These are phyloP conservation scores for Suillus occidentalis DNA, from an alignment of 768 basidiomycete species.

Conservation along the genomic window DNA sequence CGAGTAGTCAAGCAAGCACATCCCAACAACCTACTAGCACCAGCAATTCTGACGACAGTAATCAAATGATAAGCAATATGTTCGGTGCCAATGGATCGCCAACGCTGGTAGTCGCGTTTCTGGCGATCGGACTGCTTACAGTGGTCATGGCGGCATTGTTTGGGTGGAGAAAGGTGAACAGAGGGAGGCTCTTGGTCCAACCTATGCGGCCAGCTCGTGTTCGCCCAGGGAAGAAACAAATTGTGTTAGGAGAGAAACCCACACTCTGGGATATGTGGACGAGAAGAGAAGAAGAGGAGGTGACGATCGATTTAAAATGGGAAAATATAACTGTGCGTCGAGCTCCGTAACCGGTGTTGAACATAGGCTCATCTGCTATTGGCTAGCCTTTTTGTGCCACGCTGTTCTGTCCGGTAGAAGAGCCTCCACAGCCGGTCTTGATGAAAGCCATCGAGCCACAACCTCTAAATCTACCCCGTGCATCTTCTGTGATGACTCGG, in stretches of 20 bases:
- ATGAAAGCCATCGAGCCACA: background rate
- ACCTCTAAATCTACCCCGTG: background rate
- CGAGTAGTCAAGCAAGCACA: slow-evolving; percentile 10
- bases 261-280: slow-evolving; percentile 47
- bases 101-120: slow-evolving; percentile 57
- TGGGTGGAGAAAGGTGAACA: slow-evolving; percentile 42
- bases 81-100: slow-evolving; percentile 44
- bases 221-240: slow-evolving; percentile 1
- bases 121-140: slow-evolving; percentile 57
- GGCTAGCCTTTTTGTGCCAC: slow-evolving; percentile 27
- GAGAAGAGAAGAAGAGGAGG: background rate
- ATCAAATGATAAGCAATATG: slow-evolving; percentile 2
- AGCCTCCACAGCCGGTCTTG: background rate
- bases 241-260: slow-evolving; percentile 33
- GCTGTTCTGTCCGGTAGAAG: slow-evolving; percentile 8
- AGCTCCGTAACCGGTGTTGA: background rate
- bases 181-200: slow-evolving; percentile 9
- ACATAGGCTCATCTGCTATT: slow-evolving; percentile 10
- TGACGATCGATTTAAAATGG: slow-evolving; percentile 32
- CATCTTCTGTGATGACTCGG: background rate
- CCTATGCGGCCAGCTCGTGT: background rate
- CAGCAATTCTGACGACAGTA: slow-evolving; percentile 5
- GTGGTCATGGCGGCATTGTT: slow-evolving; percentile 49
- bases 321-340: slow-evolving; percentile 41
- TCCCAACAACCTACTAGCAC: slow-evolving; percentile 10